Base-by-base conservation (phyloP, 129 eudicot genomes). In the Centaurea solstitialis region DNA sequence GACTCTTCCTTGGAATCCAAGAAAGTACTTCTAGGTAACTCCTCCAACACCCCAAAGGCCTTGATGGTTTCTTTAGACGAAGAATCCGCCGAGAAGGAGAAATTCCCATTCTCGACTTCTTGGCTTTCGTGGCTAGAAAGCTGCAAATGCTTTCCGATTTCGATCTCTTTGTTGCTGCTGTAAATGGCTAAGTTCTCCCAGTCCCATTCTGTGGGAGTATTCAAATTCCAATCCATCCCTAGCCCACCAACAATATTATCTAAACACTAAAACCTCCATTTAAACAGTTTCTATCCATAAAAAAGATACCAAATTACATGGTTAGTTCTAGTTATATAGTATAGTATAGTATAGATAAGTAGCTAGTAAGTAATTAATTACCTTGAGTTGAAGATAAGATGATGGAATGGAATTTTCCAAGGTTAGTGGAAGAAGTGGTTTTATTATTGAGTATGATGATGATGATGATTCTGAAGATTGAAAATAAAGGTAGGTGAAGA, bases 131-230 rank as follows among this genome's bases (percentile, higher is more conserved):
- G 81, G 81, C 81, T 80, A 26, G 81, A 77, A 77, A 76, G 74
- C 40, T 78, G 83, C 57, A 76, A 57, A 30, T 70, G 76, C 79
- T 79, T 80, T n/a, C 87, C 78, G 45, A 70, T 72, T 77, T 85
- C 91, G 20, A 76, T 82, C 24, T 85, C 83, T 75, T 78, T 82
- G 76, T 78, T 82, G 76, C 45, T 76, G 72, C 79, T 70, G 76
- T 85, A 86, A 72, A 86, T 83, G 43, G 89, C 84, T 72, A 80
- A 15, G 77, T 84, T 87, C 53, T 80, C 89, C 92, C 87, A 88
- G 28, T 88, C 92, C 87, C 87, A 83, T 66, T 86, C 89, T 3
- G 77, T 72, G 72, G 92, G 65, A 77, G 83, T 72, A 62, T 84
- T 83, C 45, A 84, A 68, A 41, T 87, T 87, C 90, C 90, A 83